Evolutionary conservation across 1,139 yeast species (phyloP).

Genomic region (Pichia sp.): DNA sequence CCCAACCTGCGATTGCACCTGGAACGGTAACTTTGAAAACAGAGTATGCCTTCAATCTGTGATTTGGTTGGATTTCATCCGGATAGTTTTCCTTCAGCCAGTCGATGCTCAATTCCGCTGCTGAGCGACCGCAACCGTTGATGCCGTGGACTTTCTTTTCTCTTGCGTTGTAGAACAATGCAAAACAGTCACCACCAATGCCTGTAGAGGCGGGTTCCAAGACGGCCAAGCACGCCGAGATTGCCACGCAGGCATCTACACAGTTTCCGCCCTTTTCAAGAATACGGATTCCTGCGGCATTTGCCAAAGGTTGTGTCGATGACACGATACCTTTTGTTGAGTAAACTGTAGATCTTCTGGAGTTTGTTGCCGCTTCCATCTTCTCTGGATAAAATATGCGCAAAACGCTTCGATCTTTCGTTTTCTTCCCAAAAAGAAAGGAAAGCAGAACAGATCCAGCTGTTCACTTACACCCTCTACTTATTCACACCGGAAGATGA

Average conservation of each 20-base stretch:
- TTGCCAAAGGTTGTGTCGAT: conserved; percentile 73
- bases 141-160: conserved; percentile 56
- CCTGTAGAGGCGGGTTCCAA: conserved; percentile 79
- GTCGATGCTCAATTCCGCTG: conserved; percentile 48
- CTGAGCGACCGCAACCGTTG: conserved; percentile 76
- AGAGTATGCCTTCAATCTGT: conserved; percentile 43
- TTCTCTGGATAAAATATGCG: neutral
- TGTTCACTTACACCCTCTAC: too few species aligned
- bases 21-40: conserved; percentile 67
- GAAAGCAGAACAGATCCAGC: neutral
- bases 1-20: conserved; percentile 77
- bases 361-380: conserved; percentile 29
- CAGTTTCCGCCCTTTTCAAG: conserved; percentile 74
- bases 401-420: neutral
- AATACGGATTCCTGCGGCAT: conserved; percentile 66
- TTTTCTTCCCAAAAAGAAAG: neutral
- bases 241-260: conserved; percentile 76
- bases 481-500: too few species aligned
- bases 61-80: conserved; percentile 23
- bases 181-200: conserved; percentile 79
- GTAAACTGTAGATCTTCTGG: conserved; percentile 74
- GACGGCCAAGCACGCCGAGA: conserved; percentile 68
- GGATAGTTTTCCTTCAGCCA: conserved; percentile 38
- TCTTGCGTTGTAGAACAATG: conserved; percentile 51
- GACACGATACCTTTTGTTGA: conserved; percentile 72